phyloP scores from a whole-genome alignment of 2,329 filamentous ascomycete genomes.

The Aspergillaceae sp. region DNA sequence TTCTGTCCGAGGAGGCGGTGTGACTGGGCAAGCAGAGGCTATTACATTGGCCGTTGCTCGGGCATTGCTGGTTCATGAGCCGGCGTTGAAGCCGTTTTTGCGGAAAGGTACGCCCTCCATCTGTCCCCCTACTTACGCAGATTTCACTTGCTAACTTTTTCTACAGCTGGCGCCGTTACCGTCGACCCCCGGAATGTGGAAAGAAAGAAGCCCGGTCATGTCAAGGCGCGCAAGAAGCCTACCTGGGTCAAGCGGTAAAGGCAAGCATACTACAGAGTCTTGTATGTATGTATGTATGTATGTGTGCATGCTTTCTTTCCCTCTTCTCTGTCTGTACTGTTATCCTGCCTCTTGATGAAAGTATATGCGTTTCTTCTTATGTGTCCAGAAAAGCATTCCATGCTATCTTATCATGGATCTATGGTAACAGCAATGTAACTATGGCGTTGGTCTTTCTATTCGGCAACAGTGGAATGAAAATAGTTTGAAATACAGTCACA shows the following conservation, averaged over 20 bases:
- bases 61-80: conserved; percentile 83
- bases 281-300: too few species aligned
- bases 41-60: conserved; percentile 84
- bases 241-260: conserved; percentile 82
- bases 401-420: not conserved
- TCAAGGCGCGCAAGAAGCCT: conserved; percentile 97
- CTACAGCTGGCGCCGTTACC: conserved; percentile 78
- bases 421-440: not conserved
- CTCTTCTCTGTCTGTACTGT: conserved; percentile 20
- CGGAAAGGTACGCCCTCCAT: conserved; percentile 64
- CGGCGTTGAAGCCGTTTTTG: conserved; percentile 76
- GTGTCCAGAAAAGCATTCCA: conserved; percentile 10
- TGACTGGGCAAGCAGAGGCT: conserved; percentile 91
- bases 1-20: conserved; percentile 72
- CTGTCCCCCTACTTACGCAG: not conserved
- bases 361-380: conserved; percentile 13
- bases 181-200: conserved; percentile 87
- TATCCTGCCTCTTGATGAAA: conserved; percentile 13
- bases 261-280: not conserved
- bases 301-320: conserved; percentile 10
- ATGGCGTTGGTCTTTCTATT: not conserved
- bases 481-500: too few species aligned
- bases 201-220: conserved; percentile 91
- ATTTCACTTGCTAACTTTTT: conserved; percentile 12
- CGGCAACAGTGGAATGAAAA: not conserved